Percentiles rank a stretch among this genome's conserved stretches.
These are phyloP conservation scores for Fusarium torulosum DNA, from an alignment of 2,329 filamentous ascomycete species.

Conservation along the genomic window DNA sequence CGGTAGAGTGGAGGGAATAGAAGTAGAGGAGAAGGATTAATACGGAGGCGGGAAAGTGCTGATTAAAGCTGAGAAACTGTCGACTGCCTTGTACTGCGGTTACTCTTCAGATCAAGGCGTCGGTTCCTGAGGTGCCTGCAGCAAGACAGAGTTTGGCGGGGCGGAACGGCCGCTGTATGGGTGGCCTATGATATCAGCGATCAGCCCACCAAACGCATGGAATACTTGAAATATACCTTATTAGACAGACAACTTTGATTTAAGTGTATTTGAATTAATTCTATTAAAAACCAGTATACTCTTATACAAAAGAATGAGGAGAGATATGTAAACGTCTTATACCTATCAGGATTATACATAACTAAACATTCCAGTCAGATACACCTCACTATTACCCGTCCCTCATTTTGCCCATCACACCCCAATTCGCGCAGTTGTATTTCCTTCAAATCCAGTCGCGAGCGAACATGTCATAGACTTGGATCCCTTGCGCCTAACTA, in stretches of 20 bases:
- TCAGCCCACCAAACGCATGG: constrained; percentile 27
- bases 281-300: neutral
- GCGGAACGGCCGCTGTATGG: constrained; percentile 23
- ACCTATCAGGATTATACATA: neutral
- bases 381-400: constrained; percentile 8
- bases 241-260: neutral
- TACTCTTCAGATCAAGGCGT: constrained; percentile 8
- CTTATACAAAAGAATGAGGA: neutral
- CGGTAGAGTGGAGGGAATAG: neutral
- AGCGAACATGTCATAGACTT: constrained; percentile 50
- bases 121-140: constrained; percentile 31
- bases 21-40: neutral
- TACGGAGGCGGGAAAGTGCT: neutral
- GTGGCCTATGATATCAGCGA: constrained; percentile 25
- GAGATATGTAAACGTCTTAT: neutral
- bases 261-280: neutral
- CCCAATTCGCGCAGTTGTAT: constrained; percentile 37
- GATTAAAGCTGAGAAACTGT: constrained; percentile 27
- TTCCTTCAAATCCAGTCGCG: constrained; percentile 45
- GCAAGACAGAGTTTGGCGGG: constrained; percentile 19
- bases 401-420: constrained; percentile 32
- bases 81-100: constrained; percentile 7
- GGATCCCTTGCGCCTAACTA: constrained; percentile 29
- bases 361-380: neutral
- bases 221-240: neutral